Percentiles rank a stretch among this genome's conserved stretches.
phyloP scores from a whole-genome alignment of 331 rosid species.

The Cydonia oblonga region DNA sequence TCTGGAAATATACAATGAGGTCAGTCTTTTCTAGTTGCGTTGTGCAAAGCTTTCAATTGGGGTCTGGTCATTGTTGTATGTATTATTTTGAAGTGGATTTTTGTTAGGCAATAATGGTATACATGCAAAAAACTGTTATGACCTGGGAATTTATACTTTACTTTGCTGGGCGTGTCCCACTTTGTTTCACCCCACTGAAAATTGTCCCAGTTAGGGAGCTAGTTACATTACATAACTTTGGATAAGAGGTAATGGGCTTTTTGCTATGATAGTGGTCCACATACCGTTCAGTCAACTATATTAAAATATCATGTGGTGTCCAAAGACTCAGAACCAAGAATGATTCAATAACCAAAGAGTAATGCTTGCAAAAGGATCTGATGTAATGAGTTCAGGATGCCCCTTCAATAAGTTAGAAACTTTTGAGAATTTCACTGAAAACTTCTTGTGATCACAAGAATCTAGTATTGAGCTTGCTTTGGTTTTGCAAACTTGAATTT shows the following conservation, averaged over 20 bases:
- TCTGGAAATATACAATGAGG: constrained; percentile 49
- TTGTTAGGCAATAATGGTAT: neutral
- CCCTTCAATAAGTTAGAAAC: neutral
- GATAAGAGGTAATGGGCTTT: neutral
- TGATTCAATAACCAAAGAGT: too few relatives aligned
- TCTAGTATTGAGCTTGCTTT: neutral
- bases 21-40: neutral
- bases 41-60: neutral
- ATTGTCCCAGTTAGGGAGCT: neutral
- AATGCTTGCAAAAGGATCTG: neutral
- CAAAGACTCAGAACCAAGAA: too few relatives aligned
- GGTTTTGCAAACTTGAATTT: neutral
- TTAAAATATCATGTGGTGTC: neutral
- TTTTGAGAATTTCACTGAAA: neutral
- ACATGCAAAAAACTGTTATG: neutral
- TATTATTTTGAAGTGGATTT: neutral
- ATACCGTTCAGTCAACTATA: neutral
- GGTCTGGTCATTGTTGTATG: neutral
- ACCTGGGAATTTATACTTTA: neutral
- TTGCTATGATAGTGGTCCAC: neutral
- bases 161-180: neutral
- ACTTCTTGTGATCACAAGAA: neutral
- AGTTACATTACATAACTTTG: neutral
- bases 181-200: neutral
- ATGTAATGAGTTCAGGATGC: neutral